Percentiles rank a stretch among this genome's conserved stretches.
phyloP scores from a whole-genome alignment of 768 basidiomycete genomes.

The Lentinus tigrinus region DNA sequence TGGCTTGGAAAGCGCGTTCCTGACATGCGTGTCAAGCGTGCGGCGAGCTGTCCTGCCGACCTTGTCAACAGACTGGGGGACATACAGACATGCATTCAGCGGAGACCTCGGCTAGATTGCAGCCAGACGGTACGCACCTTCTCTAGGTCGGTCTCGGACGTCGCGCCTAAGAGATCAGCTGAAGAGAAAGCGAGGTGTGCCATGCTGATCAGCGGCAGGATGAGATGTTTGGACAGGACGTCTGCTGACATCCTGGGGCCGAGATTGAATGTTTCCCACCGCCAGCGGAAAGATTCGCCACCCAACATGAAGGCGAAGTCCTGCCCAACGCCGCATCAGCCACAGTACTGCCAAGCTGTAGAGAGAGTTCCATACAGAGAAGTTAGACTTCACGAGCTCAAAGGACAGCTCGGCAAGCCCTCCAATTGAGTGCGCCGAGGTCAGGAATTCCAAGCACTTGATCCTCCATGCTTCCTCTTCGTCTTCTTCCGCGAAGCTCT shows the following conservation, averaged over 20 bases:
- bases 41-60: conserved; percentile 68
- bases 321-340: conserved; percentile 35
- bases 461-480: conserved; percentile 67
- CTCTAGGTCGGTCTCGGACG: conserved; percentile 60
- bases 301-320: conserved; percentile 66
- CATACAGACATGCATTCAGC: conserved; percentile 2
- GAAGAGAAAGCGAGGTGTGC: conserved; percentile 69
- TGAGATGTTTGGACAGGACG: conserved; percentile 74
- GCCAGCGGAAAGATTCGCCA: conserved; percentile 66
- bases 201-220: conserved; percentile 71
- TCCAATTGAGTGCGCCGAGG: conserved; percentile 61
- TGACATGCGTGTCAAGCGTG: conserved; percentile 67
- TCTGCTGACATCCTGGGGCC: conserved; percentile 68
- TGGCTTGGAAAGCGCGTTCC: conserved; percentile 68
- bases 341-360: conserved; percentile 16
- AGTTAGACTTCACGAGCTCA: conserved; percentile 55
- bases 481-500: conserved; percentile 27
- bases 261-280: conserved; percentile 71
- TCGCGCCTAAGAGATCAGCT: conserved; percentile 52
- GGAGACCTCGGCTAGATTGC: not conserved
- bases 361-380: conserved; percentile 46
- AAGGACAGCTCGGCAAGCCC: conserved; percentile 57
- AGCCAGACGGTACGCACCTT: conserved; percentile 44
- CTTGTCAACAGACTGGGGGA: conserved; percentile 62
- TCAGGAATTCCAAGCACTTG: conserved; percentile 51